Percentiles rank a stretch among this genome's conserved stretches.
Evolutionary conservation across 306 rosid species (phyloP).

Genomic region (Arachis hypogaea): DNA sequence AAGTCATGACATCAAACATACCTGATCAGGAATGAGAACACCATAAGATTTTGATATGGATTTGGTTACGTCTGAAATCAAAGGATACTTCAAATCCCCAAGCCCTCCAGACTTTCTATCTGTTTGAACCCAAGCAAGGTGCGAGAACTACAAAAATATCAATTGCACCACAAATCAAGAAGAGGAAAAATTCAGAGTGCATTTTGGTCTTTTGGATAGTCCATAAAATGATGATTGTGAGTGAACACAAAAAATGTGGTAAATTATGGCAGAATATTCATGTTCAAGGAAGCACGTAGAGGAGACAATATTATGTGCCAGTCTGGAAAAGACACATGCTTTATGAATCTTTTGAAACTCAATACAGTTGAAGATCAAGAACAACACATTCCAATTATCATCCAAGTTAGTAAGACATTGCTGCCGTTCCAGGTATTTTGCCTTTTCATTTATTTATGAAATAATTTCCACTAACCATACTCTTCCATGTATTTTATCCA

Average conservation of each 20-base stretch:
- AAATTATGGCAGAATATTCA: slow-evolving; percentile 16
- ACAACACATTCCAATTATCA: slow-evolving; percentile 24
- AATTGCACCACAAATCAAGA: slow-evolving; percentile 34
- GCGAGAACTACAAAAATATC: slow-evolving; percentile 73
- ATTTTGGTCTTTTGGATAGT: not conserved
- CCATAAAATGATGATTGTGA: not conserved
- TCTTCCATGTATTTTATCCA: slow-evolving; percentile 23
- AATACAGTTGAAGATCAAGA: not conserved
- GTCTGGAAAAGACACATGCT: not conserved
- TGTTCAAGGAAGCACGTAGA: slow-evolving; percentile 5
- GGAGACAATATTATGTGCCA: not conserved
- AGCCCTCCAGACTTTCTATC: slow-evolving; percentile 98
- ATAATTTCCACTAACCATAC: slow-evolving; percentile 16
- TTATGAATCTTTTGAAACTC: slow-evolving; percentile 13
- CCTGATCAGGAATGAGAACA: slow-evolving; percentile 97
- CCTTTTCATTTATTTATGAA: slow-evolving; percentile 24
- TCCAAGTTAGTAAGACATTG: not conserved
- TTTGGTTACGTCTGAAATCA: slow-evolving; percentile 87
- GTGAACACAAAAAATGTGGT: not conserved
- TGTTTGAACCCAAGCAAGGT: slow-evolving; percentile 99
- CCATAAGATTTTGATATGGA: slow-evolving; percentile 82
- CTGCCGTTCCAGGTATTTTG: not conserved
- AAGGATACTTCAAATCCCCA: slow-evolving; percentile 95
- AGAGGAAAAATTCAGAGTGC: slow-evolving; percentile 3
- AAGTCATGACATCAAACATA: slow-evolving; percentile 32